Percentiles rank a stretch among this genome's conserved stretches.
These are phyloP conservation scores for Akanthomyces muscarius DNA, from an alignment of 2,329 filamentous ascomycete species.

Conservation along the genomic window DNA sequence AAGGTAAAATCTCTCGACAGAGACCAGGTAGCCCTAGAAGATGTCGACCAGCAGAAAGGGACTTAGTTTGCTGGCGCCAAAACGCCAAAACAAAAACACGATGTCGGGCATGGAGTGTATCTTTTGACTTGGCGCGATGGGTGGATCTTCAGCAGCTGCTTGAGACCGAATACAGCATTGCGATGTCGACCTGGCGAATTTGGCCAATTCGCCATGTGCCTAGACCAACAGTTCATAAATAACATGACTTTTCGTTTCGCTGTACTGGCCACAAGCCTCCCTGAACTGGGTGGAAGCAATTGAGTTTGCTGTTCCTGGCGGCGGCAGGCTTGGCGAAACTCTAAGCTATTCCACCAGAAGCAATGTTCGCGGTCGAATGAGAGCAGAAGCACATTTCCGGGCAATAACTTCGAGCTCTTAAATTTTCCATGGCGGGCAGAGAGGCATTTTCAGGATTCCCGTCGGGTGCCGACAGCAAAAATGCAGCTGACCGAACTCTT, in stretches of 20 bases:
- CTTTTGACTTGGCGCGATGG: not conserved
- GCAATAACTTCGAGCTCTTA: not conserved
- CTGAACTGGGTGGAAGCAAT: not conserved
- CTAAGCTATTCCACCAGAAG: not conserved
- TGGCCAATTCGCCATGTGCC: not conserved
- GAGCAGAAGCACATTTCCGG: not conserved
- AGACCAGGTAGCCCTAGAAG: too few relatives aligned
- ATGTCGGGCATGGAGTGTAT: not conserved
- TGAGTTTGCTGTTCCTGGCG: constrained; percentile 2
- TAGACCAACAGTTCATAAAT: not conserved
- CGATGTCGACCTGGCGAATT: not conserved
- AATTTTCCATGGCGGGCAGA: not conserved
- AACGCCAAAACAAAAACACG: too few relatives aligned
- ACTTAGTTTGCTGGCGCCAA: too few relatives aligned
- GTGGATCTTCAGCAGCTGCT: not conserved
- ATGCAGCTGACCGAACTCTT: not conserved
- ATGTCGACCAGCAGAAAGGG: too few relatives aligned
- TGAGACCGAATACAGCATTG: not conserved
- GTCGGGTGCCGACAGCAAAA: not conserved
- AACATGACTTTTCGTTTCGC: not conserved
- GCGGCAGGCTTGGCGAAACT: not conserved
- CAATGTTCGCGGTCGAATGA: not conserved
- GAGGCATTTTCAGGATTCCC: not conserved
- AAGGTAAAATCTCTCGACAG: too few relatives aligned
- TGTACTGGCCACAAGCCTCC: not conserved